A percentile compares a stretch with the other conserved stretches of the same genome.
Conservation (phyloP, 2,329 filamentous ascomycete species). For the Fusarium penzigii region DNA sequence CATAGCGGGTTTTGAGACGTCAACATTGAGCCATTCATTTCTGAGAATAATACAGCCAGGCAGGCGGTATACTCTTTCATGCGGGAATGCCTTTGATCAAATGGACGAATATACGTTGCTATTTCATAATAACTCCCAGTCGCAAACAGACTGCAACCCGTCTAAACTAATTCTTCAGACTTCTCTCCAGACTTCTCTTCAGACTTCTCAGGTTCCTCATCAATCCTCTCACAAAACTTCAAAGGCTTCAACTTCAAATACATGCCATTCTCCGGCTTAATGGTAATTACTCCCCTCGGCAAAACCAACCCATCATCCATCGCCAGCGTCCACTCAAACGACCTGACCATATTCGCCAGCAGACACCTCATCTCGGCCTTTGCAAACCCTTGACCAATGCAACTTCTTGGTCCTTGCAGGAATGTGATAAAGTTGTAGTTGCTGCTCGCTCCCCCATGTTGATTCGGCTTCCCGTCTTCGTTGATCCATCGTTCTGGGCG, state of each 20-base stretch:
- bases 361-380: constrained; percentile 74
- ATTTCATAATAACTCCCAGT: no score
- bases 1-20: no score
- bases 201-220: no score
- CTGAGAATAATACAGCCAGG: no score
- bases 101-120: no score
- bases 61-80: no score
- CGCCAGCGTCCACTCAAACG: constrained; percentile 58
- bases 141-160: no score
- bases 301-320: constrained; percentile 61
- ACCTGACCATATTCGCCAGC: constrained; percentile 65
- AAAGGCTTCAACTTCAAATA: constrained; percentile 49
- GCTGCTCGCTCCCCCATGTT: constrained; percentile 66
- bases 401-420: constrained; percentile 78
- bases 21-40: no score
- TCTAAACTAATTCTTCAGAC: no score
- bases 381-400: constrained; percentile 76
- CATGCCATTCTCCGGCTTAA: constrained; percentile 66
- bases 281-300: constrained; percentile 65
- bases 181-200: no score
- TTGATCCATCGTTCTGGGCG: constrained; percentile 67
- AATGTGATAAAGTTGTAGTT: constrained; percentile 79
- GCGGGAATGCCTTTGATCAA: no score
- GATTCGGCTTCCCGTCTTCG: constrained; percentile 52
- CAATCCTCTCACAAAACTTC: no score